Percentiles rank a stretch among this genome's conserved stretches.
These are phyloP conservation scores for Tephrocybe sp. DNA, from an alignment of 768 basidiomycete species.

Conservation along the genomic window DNA sequence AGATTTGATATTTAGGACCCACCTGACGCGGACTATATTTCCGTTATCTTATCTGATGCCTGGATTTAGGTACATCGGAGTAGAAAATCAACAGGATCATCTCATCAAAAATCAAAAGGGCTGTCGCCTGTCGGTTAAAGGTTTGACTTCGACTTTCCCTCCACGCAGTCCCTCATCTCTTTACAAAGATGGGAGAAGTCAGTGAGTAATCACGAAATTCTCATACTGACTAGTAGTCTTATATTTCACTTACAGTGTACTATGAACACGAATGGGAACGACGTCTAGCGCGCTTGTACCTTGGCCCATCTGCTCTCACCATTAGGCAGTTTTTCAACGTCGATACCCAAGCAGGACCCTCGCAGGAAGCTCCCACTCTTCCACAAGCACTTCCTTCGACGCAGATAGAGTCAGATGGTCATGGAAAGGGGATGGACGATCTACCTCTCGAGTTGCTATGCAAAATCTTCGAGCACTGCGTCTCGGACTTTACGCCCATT, in stretches of 20 bases:
- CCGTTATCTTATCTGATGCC: no score
- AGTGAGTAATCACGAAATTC: not conserved
- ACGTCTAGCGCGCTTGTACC: slow-evolving; percentile 1
- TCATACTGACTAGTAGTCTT: not conserved
- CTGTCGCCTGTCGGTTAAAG: no score
- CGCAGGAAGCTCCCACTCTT: no score
- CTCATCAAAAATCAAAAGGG: no score
- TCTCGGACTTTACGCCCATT: not conserved
- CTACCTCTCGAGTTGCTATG: slow-evolving; percentile 12
- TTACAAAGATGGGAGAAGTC: slow-evolving; percentile 9
- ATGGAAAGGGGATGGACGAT: not conserved
- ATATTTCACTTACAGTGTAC: not conserved
- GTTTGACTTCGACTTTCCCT: no score
- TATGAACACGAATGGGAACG: slow-evolving; percentile 9
- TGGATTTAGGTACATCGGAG: no score
- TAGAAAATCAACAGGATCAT: no score
- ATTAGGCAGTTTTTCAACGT: not conserved
- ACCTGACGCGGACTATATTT: no score
- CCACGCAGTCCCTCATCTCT: no score
- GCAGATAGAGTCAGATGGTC: not conserved
- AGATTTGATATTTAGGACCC: no score
- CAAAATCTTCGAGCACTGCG: slow-evolving; percentile 10
- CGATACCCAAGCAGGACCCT: no score
- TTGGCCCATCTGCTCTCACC: not conserved
- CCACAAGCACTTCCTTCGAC: not conserved